Base-by-base conservation (phyloP, 495 filamentous ascomycete genomes). In the Penicillium simplicissimum region DNA sequence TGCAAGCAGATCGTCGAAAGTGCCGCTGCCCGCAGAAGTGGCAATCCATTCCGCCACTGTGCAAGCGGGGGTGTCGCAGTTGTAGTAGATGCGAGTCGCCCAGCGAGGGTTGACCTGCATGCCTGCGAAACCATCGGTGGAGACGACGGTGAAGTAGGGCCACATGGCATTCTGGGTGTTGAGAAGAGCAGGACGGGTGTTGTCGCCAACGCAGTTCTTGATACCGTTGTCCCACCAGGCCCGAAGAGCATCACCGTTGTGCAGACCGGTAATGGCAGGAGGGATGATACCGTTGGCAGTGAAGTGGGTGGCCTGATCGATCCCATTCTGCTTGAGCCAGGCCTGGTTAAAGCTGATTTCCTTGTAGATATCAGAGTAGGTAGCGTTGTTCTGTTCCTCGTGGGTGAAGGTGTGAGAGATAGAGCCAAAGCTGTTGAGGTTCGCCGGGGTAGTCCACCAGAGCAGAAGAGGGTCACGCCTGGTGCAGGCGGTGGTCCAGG, bases 321-420 rank as follows among this genome's bases (percentile, higher is more conserved):
- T 69, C 11, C 82, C 82, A 13, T 81, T 70, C 59, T 82, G 77
- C 61, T 77, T 70, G 35, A 86, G 65, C 85, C 85, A 88, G 36
- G 78, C 82, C 52, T 81, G 71, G 73, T 88, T 88, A 74, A 82
- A 88, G 33, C 71, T 71, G 45, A 88, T 84, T 66, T 88, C 85
- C 60, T 80, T 81, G 59, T 63, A 60, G 11, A 83, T 73, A 68
- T 88, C 86, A 4, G 67, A 62, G 70, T 85, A 87, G 17, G 85
- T 88, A 21, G 84, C 83, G 59, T 87, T 87, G 67, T 87, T 79
- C 59, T 85, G 71, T 52, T 81, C 82, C 66, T 79, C 69, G 61
- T 88, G 86, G 9, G 83, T 86, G 74, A 86, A 88, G 11, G 86
- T 88, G 75, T 88, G 86, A 4, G 85, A 86, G 7, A 88, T 72